Evolutionary conservation across 192 early-diverging fungal species (phyloP).

Genomic region (Podila clonocystis): DNA sequence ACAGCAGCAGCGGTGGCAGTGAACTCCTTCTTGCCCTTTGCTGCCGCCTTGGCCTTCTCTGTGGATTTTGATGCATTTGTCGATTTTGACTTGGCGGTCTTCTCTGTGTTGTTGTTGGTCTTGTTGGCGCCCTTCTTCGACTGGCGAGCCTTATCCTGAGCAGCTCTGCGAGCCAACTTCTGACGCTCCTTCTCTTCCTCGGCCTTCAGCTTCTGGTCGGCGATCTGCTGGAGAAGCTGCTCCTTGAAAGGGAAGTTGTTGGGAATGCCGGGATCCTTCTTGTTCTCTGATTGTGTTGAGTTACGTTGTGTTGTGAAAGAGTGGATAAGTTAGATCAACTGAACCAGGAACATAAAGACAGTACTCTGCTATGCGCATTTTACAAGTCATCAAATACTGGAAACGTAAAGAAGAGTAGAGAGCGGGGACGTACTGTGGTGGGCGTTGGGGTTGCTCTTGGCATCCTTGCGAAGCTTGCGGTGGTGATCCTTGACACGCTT

Average conservation of each 20-base stretch:
- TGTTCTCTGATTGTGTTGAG: conserved; percentile 53
- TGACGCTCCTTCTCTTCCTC: conserved; percentile 39
- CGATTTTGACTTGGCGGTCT: conserved; percentile 23
- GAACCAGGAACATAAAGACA: neutral
- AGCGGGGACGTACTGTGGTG: conserved; percentile 28
- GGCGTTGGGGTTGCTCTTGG: conserved; percentile 60
- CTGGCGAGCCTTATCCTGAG: conserved; percentile 10
- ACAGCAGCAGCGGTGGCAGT: conserved; percentile 2
- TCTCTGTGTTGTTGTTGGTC: conserved; percentile 10
- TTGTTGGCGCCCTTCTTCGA: conserved; percentile 19
- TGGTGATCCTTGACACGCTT: conserved; percentile 67
- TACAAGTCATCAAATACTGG: neutral
- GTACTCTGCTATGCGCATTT: neutral
- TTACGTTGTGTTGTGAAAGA: neutral
- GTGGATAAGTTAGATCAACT: neutral
- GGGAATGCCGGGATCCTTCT: conserved; percentile 97
- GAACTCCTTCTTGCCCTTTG: conserved; percentile 19
- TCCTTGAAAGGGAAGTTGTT: conserved; percentile 91
- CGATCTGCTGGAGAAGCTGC: conserved; percentile 79
- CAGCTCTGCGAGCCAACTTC: conserved; percentile 23
- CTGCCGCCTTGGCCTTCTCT: conserved; percentile 36
- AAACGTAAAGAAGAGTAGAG: conserved; percentile 1
- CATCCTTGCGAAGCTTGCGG: conserved; percentile 63
- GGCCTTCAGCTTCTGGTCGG: conserved; percentile 42
- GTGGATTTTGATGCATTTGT: conserved; percentile 17